A percentile compares a stretch with the other conserved stretches of the same genome.
These are phyloP conservation scores for Diutina mesorugosa DNA, from an alignment of 1,139 yeast genomes.

Conservation along the genomic window DNA sequence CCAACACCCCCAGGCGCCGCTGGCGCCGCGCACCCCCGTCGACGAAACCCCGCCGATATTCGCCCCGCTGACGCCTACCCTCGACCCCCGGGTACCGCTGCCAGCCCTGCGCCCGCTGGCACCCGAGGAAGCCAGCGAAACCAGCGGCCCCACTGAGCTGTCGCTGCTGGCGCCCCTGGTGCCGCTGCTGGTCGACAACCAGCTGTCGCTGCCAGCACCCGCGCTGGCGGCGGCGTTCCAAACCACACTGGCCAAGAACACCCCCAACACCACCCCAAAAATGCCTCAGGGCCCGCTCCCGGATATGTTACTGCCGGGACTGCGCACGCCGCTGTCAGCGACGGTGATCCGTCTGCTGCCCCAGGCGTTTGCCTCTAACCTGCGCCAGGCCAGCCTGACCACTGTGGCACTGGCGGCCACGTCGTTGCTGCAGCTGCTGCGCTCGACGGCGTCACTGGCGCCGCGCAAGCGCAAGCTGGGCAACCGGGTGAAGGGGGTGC, in stretches of 20 bases:
- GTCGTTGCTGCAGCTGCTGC: neutral
- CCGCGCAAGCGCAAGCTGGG: slow-evolving; percentile 15
- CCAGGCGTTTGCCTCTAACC: neutral
- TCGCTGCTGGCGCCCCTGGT: neutral
- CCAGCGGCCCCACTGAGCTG: neutral
- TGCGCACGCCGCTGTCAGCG: neutral
- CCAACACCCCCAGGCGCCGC: neutral
- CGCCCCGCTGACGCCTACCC: neutral
- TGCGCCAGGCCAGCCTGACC: neutral
- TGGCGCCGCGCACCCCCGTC: neutral
- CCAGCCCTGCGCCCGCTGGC: neutral
- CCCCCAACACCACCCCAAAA: neutral
- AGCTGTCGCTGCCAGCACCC: neutral
- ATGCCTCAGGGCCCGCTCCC: neutral
- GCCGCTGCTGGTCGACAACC: neutral
- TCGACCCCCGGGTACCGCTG: neutral
- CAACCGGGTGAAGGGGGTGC: slow-evolving; percentile 27
- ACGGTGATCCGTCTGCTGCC: slow-evolving; percentile 2
- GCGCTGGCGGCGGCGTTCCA: neutral
- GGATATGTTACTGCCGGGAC: neutral
- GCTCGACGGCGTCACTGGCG: neutral
- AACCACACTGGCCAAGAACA: neutral
- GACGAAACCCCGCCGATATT: neutral
- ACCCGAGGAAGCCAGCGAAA: neutral
- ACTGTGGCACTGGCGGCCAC: neutral